A percentile compares a stretch with the other conserved stretches of the same genome.
These are phyloP conservation scores for Brasenia schreberi DNA, from an alignment of 164 flowering plant genomes.

Conservation along the genomic window DNA sequence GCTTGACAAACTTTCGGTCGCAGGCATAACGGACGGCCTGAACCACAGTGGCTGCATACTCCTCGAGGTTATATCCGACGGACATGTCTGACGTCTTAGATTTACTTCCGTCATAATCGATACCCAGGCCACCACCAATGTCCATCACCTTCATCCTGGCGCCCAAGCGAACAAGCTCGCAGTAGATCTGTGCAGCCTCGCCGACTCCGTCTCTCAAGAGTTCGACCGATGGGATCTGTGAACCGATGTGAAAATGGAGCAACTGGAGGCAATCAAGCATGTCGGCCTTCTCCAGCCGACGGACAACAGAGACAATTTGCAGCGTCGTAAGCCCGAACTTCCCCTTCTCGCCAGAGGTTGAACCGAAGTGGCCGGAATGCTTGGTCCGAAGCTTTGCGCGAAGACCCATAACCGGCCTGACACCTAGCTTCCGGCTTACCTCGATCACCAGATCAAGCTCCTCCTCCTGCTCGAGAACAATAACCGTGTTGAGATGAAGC, in stretches of 20 bases:
- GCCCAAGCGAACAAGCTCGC: conserved; percentile 84
- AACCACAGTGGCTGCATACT: conserved; percentile 81
- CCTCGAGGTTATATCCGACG: conserved; percentile 63
- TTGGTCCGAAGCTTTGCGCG: conserved; percentile 92
- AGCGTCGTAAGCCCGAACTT: conserved; percentile 78
- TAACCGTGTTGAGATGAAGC: conserved; percentile 57
- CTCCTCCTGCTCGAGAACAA: conserved; percentile 93
- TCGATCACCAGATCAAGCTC: conserved; percentile 81
- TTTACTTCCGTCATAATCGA: conserved; percentile 87
- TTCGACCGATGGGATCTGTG: conserved; percentile 82
- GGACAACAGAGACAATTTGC: conserved; percentile 64
- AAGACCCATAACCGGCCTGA: conserved; percentile 70
- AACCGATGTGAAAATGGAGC: conserved; percentile 93
- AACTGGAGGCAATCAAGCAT: conserved; percentile 86
- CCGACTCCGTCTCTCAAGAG: conserved; percentile 69
- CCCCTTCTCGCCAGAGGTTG: conserved; percentile 98
- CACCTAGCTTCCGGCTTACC: conserved; percentile 37
- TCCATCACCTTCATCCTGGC: conserved; percentile 78
- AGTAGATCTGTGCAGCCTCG: conserved; percentile 89
- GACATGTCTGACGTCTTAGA: conserved; percentile 74
- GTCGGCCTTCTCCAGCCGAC: conserved; percentile 42
- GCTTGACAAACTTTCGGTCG: conserved; percentile 55
- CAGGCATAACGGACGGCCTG: conserved; percentile 48
- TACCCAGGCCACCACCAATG: conserved; percentile 92
- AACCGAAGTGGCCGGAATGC: conserved; percentile 96